A percentile compares a stretch with the other conserved stretches of the same genome.
phyloP scores from a whole-genome alignment of 2,329 filamentous ascomycete genomes.

The Teratosphaeria destructans region DNA sequence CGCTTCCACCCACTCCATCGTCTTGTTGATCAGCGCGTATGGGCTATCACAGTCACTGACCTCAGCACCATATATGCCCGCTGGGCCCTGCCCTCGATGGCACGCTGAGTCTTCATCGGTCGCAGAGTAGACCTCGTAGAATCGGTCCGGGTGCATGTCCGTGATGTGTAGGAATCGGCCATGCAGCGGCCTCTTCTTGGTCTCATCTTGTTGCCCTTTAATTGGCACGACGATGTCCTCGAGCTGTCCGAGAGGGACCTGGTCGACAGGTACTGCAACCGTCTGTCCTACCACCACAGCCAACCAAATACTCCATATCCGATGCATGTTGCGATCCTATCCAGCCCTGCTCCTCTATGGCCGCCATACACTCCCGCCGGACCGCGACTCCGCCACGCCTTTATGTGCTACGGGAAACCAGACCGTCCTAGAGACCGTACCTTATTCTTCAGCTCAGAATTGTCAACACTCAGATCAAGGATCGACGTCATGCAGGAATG shows the following conservation, averaged over 20 bases:
- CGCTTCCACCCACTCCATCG: conserved; percentile 71
- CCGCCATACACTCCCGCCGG: neutral
- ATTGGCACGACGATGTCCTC: neutral
- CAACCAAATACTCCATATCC: conserved; percentile 2
- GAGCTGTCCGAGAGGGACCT: neutral
- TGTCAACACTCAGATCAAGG: neutral
- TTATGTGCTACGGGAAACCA: neutral
- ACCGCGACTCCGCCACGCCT: neutral
- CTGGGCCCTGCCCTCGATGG: conserved; percentile 65
- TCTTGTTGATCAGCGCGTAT: conserved; percentile 68
- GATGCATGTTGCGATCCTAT: conserved; percentile 1
- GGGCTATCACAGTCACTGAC: conserved; percentile 85
- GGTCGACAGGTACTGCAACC: conserved; percentile 2
- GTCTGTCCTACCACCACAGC: neutral
- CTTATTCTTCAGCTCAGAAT: neutral
- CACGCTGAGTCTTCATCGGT: conserved; percentile 61
- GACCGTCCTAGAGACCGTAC: neutral
- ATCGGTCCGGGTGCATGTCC: conserved; percentile 62
- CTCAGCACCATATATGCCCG: conserved; percentile 75
- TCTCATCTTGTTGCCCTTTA: neutral
- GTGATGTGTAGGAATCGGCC: conserved; percentile 83
- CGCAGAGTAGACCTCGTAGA: conserved; percentile 71
- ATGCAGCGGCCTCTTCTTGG: conserved; percentile 21
- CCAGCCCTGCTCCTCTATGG: neutral
- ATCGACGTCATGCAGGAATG: neutral